Base-by-base conservation (phyloP, 148 eudicot species). In the Rhododendron ferrugineum region DNA sequence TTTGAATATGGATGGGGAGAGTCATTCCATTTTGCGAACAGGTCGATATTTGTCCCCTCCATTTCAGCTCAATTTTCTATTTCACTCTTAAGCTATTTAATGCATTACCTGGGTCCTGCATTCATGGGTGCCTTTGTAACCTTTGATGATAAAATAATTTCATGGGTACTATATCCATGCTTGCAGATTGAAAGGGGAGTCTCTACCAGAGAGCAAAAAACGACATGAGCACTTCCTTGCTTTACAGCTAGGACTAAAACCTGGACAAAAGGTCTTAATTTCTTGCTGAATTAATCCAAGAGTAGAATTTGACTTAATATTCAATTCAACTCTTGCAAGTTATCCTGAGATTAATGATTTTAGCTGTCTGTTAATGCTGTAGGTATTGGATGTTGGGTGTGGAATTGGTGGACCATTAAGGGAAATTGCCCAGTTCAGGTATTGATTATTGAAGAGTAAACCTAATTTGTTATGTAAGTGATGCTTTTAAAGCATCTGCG, bases 1-100 rank as follows among this genome's bases (percentile, higher is more conserved):
- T 93, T 92, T 64, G 99, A 97, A 88, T 95, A 92, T 92, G 98
- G 98, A 83, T 97, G 99, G 99, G 99, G 99, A 88, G 99, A 97
- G 87, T 95, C 99, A 50, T 97, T 95, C 89, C 99, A 97, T 86
- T 95, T 97, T 91, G 98, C 99, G 18, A 94, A 89, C 85, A 95
- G 99, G 98, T 95, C 54, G 64, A 36, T 49, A 6, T 66, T 22
- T 44, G 5, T 66, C 66, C 73, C 32, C 74, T 62, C 15, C 66
- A 13, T 42, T 56, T 11, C 26, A 47, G 11, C 79, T 36, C 62
- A 68, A 37, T 36, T 46, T 11, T 76, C 6, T 26, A 18, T 68
- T 62, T 54, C 37, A 77, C 16, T 6, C 36, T 7, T 36, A 9
- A 54, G 68, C 79, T 15, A 36, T n/a, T 32, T 83, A 16, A 5